phyloP scores from a whole-genome alignment of 495 filamentous ascomycete genomes.

The Penicillium simplicissimum region DNA sequence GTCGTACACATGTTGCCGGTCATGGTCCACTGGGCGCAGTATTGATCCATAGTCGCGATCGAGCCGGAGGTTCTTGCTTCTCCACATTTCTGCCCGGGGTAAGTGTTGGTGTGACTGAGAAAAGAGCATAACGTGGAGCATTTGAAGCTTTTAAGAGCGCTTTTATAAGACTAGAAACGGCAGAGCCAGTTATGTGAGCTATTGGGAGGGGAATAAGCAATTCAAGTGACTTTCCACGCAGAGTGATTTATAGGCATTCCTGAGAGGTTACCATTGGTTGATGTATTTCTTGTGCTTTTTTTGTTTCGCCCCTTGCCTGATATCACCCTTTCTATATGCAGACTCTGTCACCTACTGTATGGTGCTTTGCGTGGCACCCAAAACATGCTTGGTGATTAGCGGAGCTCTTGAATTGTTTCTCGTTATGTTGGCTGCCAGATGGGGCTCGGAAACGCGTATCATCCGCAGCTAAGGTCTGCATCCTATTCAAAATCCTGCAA shows the following conservation, averaged over 20 bases:
- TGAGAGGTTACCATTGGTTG: neutral
- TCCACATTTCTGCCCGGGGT: slow-evolving; percentile 10
- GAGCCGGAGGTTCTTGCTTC: slow-evolving; percentile 11
- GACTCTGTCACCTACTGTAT: neutral
- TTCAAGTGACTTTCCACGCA: neutral
- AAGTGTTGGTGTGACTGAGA: neutral
- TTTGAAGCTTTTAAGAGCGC: neutral
- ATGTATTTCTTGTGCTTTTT: neutral
- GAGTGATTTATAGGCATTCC: slow-evolving; percentile 1
- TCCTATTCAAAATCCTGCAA: too few relatives aligned
- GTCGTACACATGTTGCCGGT: neutral
- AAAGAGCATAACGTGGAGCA: neutral
- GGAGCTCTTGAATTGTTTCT: neutral
- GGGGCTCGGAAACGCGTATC: too few relatives aligned
- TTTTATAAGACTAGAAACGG: neutral
- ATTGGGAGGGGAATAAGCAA: slow-evolving; percentile 5
- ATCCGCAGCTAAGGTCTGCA: too few relatives aligned
- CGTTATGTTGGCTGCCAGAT: neutral
- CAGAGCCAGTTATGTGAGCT: slow-evolving; percentile 1
- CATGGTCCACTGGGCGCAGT: neutral
- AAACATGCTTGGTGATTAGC: neutral
- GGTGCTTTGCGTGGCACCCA: neutral
- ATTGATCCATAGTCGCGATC: slow-evolving; percentile 14
- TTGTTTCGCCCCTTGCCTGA: neutral
- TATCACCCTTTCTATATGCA: neutral